phyloP scores from a whole-genome alignment of 164 flowering plant genomes.

The Santalum album region DNA sequence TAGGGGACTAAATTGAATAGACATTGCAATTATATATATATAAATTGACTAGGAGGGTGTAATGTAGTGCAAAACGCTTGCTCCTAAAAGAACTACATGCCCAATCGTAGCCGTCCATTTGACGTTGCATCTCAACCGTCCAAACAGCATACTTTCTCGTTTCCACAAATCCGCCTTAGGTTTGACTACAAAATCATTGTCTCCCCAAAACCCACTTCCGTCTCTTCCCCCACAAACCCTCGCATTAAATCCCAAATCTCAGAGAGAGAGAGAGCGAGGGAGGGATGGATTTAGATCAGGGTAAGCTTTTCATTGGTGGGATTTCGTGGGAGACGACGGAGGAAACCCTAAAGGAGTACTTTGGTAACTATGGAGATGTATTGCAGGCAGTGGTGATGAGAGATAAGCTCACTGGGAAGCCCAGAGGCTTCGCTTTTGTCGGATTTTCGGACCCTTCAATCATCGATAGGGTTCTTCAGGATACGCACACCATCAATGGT shows the following conservation, averaged over 20 bases:
- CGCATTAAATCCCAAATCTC: not conserved
- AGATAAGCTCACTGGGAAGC: conserved; percentile 55
- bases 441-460: conserved; percentile 58
- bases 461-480: conserved; percentile 75
- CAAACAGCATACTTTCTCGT: too few relatives aligned
- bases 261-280: too few relatives aligned
- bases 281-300: conserved; percentile 92
- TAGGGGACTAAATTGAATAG: too few relatives aligned
- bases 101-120: too few relatives aligned
- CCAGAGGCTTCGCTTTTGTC: conserved; percentile 74
- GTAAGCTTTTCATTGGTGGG: conserved; percentile 92
- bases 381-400: conserved; percentile 73
- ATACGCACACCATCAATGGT: conserved; percentile 73
- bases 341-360: conserved; percentile 75
- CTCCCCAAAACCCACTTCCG: conserved; percentile 1
- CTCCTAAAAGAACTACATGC: too few relatives aligned
- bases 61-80: too few relatives aligned
- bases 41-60: too few relatives aligned
- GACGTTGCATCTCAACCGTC: too few relatives aligned
- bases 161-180: too few relatives aligned
- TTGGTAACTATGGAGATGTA: conserved; percentile 70
- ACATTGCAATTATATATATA: too few relatives aligned
- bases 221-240: not conserved
- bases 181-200: too few relatives aligned
- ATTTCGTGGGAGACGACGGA: conserved; percentile 94